A percentile compares a stretch with the other conserved stretches of the same genome.
These are phyloP conservation scores for Kuraishia ogatae DNA, from an alignment of 805 yeast genomes.

Conservation along the genomic window DNA sequence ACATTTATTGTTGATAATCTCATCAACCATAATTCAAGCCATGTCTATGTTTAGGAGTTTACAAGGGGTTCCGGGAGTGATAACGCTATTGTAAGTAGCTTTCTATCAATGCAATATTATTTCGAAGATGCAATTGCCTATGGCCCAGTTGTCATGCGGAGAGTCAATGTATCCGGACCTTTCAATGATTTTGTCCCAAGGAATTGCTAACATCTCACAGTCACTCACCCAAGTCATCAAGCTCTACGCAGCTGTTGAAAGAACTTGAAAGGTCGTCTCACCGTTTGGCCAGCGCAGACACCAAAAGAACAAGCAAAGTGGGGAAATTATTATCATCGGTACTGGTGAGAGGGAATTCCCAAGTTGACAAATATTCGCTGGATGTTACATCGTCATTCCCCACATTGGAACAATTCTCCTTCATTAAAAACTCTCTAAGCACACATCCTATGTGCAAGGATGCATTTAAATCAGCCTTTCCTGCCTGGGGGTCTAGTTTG, in stretches of 20 bases:
- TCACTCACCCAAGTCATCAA: constrained; percentile 16
- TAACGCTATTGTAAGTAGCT: constrained; percentile 31
- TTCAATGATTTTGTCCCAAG: background rate
- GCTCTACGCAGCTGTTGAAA: constrained; percentile 10
- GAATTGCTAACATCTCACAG: background rate
- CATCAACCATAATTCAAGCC: background rate
- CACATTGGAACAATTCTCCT: constrained; percentile 22
- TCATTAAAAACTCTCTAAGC: constrained; percentile 16
- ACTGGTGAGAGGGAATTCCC: background rate
- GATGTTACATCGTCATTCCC: constrained; percentile 9
- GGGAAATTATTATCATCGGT: background rate
- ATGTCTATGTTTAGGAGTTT: constrained; percentile 43
- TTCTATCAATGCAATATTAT: background rate
- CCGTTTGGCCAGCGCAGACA: background rate
- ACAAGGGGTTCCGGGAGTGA: constrained; percentile 34
- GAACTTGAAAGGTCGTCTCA: constrained; percentile 7
- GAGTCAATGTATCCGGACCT: too few species aligned
- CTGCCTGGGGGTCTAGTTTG: constrained; percentile 10
- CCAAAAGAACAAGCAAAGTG: background rate
- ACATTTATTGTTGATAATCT: too few species aligned
- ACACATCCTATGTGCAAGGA: constrained; percentile 18
- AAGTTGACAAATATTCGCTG: background rate
- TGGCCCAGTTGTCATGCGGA: background rate
- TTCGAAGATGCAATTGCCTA: too few species aligned
- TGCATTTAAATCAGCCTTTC: constrained; percentile 21